Evolutionary conservation across 129 eudicot genomes (phyloP), one percentile per base, ranked within the genome.

Genomic region (Artemisia annua): DNA sequence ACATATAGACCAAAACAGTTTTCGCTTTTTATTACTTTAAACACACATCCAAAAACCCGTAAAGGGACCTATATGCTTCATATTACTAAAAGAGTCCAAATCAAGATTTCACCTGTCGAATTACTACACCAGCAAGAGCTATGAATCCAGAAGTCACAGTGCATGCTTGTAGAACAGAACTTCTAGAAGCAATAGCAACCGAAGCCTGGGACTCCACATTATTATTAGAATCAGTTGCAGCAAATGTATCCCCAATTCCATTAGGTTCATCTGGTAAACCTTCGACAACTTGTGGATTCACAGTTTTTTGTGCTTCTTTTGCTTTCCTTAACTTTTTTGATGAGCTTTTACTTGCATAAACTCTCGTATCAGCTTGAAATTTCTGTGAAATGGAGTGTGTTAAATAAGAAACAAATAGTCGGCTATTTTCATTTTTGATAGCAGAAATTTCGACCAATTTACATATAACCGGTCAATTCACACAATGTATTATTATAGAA

Each of bases 111-210:
- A 93, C 98, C 98, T 89, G 96, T 72, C 97, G 85, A 70, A 93
- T 81, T 57, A 80, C 20, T 76, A 89, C 78, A 49, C 97, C 97
- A 53, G 75, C 28, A 32, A 80, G 83, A 70, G 87, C 92, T 20
- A 93, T 87, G 51, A 87, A 63, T 58, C 78, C 83, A 75, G 96
- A 93, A 58, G 96, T 89, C 48, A 81, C 59, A 15, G 83, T 86
- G 87, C 98, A 93, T 32, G 97, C 96, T 77, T 84, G 90, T 75
- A 93, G 89, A 83, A 93, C 98, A 69, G 84, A 75, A 70, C 71
- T 59, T 79, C 98, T 87, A 6, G 98, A 87, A 60, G 96, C 88
- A 26, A 80, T 62, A 28, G 71, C 15, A 66, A 66, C 53, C 13
- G 85, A 71, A 74, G 44, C 71, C 71, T n/a, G 73, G 52, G 76